Evolutionary conservation across 805 yeast genomes (phyloP), one percentile per base, ranked within the genome.

Genomic region (Grigorovia humatica): DNA sequence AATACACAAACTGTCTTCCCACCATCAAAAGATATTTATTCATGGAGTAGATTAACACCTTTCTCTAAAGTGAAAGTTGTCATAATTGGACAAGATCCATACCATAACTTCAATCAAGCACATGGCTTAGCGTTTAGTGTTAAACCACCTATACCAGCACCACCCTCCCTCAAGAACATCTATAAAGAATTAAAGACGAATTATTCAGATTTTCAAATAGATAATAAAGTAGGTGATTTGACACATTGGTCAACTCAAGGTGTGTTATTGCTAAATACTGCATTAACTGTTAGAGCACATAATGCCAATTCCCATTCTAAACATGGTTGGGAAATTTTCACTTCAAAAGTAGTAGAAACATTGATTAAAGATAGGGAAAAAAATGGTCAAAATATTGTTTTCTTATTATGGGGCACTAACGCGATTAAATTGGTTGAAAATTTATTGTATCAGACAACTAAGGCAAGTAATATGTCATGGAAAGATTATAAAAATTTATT

Each of bases 51-150:
- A 35, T 73, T 82, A 17, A 88, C 98, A 0, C 96, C 96, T 0
- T 71, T 91, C 19, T 71, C 79, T 4, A 66, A 77, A 2, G 85
- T 89, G 18, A 82, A 81, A 61, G 93, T 91, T 29, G 76, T 93
- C 1, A 77, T 93, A 12, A 71, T 93, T 46, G 99, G 99, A 0
- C 99, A 93, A 66, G 99, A 93, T 65, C 99, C 99, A 0, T 93
- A 93, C 65, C 99, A 93, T 67, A 88, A 89, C 65, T 68, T 69
- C 59, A 85, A 86, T 64, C 99, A 93, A 67, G 99, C 99, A 0
- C 99, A 93, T 63, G 99, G 99, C 0, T 71, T 93, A 30, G 98
- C 99, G 2, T 93, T 93, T 59, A 85, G 95, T 19, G 98, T 93
- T 1, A 75, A 80, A 51, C 84, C 85, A 35, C 95, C 96, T 1